Evolutionary conservation across 2,329 filamentous ascomycete species (phyloP).

Genomic region (Paecilomyces sp.): DNA sequence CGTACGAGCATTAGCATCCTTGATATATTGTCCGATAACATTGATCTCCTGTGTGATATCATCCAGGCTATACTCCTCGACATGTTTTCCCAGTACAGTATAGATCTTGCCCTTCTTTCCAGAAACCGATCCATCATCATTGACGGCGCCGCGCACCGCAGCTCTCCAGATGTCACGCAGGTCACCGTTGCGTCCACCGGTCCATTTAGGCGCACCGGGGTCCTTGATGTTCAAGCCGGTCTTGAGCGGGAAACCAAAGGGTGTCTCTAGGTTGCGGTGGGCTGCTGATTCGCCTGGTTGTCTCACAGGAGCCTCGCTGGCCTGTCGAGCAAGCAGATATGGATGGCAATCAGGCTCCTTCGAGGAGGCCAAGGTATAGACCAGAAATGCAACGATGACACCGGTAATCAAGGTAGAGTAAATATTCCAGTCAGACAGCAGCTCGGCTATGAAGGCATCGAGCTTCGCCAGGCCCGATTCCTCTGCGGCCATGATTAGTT

Average conservation of each 20-base stretch:
- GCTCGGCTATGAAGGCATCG: constrained; percentile 61
- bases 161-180: constrained; percentile 84
- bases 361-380: constrained; percentile 63
- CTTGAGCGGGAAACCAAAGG: constrained; percentile 75
- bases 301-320: constrained; percentile 68
- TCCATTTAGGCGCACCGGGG: constrained; percentile 72
- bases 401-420: constrained; percentile 68
- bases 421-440: constrained; percentile 74
- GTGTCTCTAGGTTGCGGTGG: constrained; percentile 76
- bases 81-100: constrained; percentile 69
- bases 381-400: constrained; percentile 58
- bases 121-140: constrained; percentile 54
- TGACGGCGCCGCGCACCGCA: constrained; percentile 57
- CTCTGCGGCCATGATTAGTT: constrained; percentile 29
- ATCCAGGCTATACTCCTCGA: constrained; percentile 64
- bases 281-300: constrained; percentile 78
- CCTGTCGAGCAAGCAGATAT: constrained; percentile 79
- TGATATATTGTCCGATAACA: constrained; percentile 71
- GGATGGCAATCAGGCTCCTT: constrained; percentile 88
- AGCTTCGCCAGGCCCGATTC: constrained; percentile 58
- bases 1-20: constrained; percentile 60
- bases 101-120: constrained; percentile 63
- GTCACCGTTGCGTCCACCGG: constrained; percentile 76
- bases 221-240: constrained; percentile 77
- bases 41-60: constrained; percentile 81